Percentiles rank a stretch among this genome's conserved stretches.
phyloP scores from a whole-genome alignment of 139 green algal genomes.

The Chlamydomonas sphaeroides region DNA sequence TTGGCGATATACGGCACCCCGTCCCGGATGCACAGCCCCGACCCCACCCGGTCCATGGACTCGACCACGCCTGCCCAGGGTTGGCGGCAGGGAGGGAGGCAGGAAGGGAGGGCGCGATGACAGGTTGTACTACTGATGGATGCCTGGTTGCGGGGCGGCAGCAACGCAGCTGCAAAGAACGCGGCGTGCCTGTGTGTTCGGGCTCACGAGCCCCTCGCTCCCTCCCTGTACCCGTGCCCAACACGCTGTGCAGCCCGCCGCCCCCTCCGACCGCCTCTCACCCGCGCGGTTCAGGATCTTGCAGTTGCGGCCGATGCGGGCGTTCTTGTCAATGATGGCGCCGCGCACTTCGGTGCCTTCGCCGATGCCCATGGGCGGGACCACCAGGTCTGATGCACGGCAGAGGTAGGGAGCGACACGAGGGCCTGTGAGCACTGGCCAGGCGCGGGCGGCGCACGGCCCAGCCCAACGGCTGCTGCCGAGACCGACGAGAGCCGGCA shows the following conservation, averaged over 20 bases:
- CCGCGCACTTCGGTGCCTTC: conserved; percentile 70
- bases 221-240: no score
- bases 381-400: neutral
- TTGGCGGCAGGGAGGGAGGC: neutral
- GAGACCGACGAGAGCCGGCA: no score
- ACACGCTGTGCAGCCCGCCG: no score
- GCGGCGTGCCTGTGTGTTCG: no score
- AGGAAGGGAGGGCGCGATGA: neutral
- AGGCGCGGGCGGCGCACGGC: no score
- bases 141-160: neutral
- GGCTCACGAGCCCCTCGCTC: no score
- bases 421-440: no score
- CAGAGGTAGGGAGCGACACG: no score
- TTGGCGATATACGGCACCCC: conserved; percentile 53
- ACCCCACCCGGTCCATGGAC: conserved; percentile 42
- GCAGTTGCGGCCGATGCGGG: conserved; percentile 86
- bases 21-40: conserved; percentile 43
- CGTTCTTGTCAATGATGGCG: conserved; percentile 98
- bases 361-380: conserved; percentile 80
- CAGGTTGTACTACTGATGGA: no score
- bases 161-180: conserved; percentile 4
- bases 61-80: conserved; percentile 40
- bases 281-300: conserved; percentile 14
- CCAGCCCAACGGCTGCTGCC: no score
- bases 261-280: no score